Base-by-base conservation (phyloP, 768 basidiomycete species). In the Tulasnella sp. region DNA sequence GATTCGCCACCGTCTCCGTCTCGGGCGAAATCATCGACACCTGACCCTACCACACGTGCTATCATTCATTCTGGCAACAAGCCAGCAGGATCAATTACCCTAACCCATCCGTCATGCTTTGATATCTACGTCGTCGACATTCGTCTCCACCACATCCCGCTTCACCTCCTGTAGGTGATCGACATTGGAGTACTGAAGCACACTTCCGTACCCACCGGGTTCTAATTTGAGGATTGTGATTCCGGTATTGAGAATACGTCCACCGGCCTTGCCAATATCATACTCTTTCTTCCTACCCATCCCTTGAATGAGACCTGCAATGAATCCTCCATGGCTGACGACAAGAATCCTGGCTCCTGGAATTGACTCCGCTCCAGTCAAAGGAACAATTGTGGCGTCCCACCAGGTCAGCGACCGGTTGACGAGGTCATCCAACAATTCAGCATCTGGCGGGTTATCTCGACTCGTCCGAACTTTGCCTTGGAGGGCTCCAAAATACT, bases 241-340 rank as follows among this genome's bases (percentile, higher is more conserved):
- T 4, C 57, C 49, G 1, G 57, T 31, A 31, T 59, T 59, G 30
- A 21, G 25, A 2, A 42, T 15, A 22, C 3, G 31, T 9, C 25
- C 42, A 4, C 30, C 27, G 27, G 21, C 49, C n/a, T 19, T 10
- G 3, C 12, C 11, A 12, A 49, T 15, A 46, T 51, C 46, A 21
- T 5, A 59, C 1, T 42, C 31, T 4, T 46, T 9, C 19, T 59
- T 25, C 4, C 43, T 46, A 3, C 42, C 54, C 19, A 62, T 21
- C 17, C 48, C 56, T 11, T 44, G 57, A 2, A 62, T n/a, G 1
- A 62, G 29, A 22, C 34, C 58, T 4, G 56, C 38, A 38, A 62
- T 49, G 25, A 45, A 62, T 15, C 55, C 46, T 9, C 61, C 56
- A 21, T 62, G 61, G n/a, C 49, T 42, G 11, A 62, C 44, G 31